Base-by-base conservation (phyloP, 352 stramenopile species). In the Phytophthora fragariaefolia region DNA sequence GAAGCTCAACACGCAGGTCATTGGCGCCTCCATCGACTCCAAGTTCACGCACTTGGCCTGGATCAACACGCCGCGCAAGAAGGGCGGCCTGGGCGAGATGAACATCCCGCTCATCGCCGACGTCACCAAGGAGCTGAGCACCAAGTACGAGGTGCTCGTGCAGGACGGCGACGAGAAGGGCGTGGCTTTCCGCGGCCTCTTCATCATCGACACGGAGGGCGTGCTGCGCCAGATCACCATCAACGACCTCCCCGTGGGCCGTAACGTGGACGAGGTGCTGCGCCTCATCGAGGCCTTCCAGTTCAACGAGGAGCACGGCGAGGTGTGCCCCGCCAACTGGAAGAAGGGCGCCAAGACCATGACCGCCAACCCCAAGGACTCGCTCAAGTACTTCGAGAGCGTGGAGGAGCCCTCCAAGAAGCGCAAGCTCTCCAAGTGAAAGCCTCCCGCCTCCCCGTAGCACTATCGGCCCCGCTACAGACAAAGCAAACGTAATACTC, bases 201-300 rank as follows among this genome's bases (percentile, higher is more conserved):
- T 98, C 60, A 97, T 98, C 69, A 98, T 98, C 63, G 87, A 97
- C 66, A 78, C 76, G 40, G 73, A 97, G 63, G 92, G 90, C 32
- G 74, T 90, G 8, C 58, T 96, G 43, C 80, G 85, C 30, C 89
- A 96, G 60, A 94, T 90, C 69, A 95, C 89, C 6, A 84, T 97
- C 42, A 97, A 97, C 61, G 87, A 97, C 73, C 55, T 96, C 55
- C 87, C 91, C 5, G 82, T 97, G 17, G 91, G 91, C 51, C 85
- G 91, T 62, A 96, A 87, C 64, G 91, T 97, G 24, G 92, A 98
- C 77, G 93, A 98, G 62, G 87, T 92, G 26, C 68, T 98, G 57
- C 89, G 93, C 46, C 76, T 98, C n/a, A 66, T 98, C 6, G 79
- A 97, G 65, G 93, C 92, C 4, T 96, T 98, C 83, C 87, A 98